Evolutionary conservation across 495 filamentous ascomycete genomes (phyloP).

Genomic region (Neurospora sp.): DNA sequence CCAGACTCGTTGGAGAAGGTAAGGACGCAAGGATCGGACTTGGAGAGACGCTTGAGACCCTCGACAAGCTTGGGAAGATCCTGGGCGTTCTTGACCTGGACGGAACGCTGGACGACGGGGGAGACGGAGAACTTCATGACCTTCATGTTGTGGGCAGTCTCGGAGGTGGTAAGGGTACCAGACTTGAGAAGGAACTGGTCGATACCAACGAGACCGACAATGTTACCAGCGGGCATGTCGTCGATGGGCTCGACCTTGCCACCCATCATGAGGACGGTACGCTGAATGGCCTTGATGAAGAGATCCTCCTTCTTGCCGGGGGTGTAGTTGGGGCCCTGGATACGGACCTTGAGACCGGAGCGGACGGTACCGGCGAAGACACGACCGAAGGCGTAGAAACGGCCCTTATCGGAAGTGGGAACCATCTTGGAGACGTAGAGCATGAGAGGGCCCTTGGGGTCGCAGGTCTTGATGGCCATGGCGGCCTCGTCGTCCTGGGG

Average conservation of each 20-base stretch:
- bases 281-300: constrained; percentile 99
- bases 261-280: constrained; percentile 99
- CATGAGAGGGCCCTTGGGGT: constrained; percentile 97
- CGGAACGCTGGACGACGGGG: constrained; percentile 95
- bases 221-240: constrained; percentile 98
- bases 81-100: constrained; percentile 99
- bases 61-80: constrained; percentile 99
- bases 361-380: constrained; percentile 96
- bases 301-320: constrained; percentile 98
- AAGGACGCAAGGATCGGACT: constrained; percentile 98
- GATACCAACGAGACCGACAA: constrained; percentile 96
- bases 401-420: constrained; percentile 97
- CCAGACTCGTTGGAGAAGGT: constrained; percentile 80
- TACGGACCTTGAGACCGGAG: constrained; percentile 98
- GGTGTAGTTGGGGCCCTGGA: constrained; percentile 97
- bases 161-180: constrained; percentile 93
- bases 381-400: constrained; percentile 99
- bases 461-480: constrained; percentile 95
- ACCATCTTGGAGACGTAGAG: constrained; percentile 99
- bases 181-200: constrained; percentile 99
- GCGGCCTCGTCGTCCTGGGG: constrained; percentile 81
- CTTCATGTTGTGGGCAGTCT: constrained; percentile 99
- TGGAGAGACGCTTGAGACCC: constrained; percentile 99
- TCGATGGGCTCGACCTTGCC: constrained; percentile 98
- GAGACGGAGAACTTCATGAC: constrained; percentile 99